phyloP scores from a whole-genome alignment of 2,329 filamentous ascomycete genomes.

The Trichoderma sp. region DNA sequence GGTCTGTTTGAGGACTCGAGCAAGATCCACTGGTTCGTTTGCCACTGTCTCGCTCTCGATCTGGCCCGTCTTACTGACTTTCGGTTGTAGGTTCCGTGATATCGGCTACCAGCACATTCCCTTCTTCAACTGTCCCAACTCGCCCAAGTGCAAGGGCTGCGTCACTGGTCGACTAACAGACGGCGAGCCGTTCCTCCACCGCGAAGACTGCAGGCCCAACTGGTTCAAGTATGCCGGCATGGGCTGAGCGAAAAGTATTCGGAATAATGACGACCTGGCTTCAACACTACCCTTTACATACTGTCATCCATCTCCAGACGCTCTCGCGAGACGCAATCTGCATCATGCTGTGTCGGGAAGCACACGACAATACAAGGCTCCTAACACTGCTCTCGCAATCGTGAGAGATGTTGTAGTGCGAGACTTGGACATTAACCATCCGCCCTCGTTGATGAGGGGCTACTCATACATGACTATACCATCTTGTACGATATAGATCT shows the following conservation, averaged over 20 bases:
- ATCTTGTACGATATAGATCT: background rate
- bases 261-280: background rate
- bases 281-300: background rate
- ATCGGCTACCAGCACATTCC: constrained; percentile 98
- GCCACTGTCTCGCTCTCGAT: background rate
- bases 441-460: no score
- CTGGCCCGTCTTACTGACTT: constrained; percentile 22
- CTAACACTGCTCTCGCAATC: background rate
- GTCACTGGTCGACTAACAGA: constrained; percentile 86
- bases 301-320: background rate
- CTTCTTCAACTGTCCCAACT: constrained; percentile 98
- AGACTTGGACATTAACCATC: background rate
- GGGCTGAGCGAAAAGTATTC: constrained; percentile 52
- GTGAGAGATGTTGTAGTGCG: background rate
- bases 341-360: background rate
- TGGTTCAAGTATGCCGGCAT: constrained; percentile 97
- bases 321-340: background rate
- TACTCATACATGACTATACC: background rate
- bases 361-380: background rate
- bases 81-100: constrained; percentile 83
- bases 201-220: constrained; percentile 91
- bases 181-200: constrained; percentile 79
- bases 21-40: constrained; percentile 85
- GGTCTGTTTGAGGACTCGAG: constrained; percentile 88
- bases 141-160: constrained; percentile 87